Base-by-base conservation (phyloP, 108 stramenopile genomes). In the Chaetoceros tenuissimus region DNA sequence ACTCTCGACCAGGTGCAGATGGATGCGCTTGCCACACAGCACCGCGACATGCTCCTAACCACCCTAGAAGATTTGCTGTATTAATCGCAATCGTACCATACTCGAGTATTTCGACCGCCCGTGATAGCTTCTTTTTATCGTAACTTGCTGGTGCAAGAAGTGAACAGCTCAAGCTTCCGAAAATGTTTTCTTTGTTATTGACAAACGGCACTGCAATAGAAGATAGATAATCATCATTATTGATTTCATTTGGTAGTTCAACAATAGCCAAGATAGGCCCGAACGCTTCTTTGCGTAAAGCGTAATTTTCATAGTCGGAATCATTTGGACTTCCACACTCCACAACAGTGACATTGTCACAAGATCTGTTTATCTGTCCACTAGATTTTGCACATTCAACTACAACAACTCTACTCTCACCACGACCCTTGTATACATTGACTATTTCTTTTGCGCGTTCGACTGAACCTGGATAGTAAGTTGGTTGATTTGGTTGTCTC, bases 181-280 rank as follows among this genome's bases (percentile, higher is more conserved):
- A 61, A 28, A 66, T 53, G 19, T 59, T 65, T 3, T 31, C 55
- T 31, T 69, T 69, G 62, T 63, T 28, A 25, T 71, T 71, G 52
- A 67, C 31, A 17, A 67, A 71, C 43, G 65, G 66, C 3, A 62
- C 66, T 22, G 25, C 60, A 1, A 20, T 28, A 7, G 28, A 20
- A 21, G 28, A 18, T 3, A 69, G 57, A 31, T 51, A 64, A 26
- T 57, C 26, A 13, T 64, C 68, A 40, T 27, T 43, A 3, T 31
- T 53, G n/a, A n/a, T n/a, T 20, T 34, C 29, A 18, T 53, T 59
- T 20, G 53, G 16, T 25, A 72, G 31, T 25, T 67, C 71, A 19
- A 63, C 53, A 44, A 68, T 53, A 24, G 55, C 66, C 7, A 72
- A 62, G 1, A 63, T 3, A 18, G 71, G 66, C 0, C 71, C 66